These are phyloP conservation scores for Naegleria lovaniensis DNA, from an alignment of 208 protist species.

Conservation along the genomic window DNA sequence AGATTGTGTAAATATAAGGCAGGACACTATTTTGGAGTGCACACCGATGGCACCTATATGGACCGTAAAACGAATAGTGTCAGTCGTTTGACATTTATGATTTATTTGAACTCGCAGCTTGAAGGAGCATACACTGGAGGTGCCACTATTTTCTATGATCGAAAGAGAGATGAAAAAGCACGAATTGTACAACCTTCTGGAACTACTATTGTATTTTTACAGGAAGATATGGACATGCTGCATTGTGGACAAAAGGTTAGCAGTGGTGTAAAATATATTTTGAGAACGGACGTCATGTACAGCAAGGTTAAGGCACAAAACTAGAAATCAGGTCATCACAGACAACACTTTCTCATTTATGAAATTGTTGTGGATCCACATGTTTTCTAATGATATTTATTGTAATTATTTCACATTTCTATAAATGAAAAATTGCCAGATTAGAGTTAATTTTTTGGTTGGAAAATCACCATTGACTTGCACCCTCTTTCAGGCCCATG, in stretches of 20 bases:
- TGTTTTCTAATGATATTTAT: too few relatives aligned
- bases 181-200: not conserved
- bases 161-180: not conserved
- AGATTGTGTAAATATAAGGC: constrained; percentile 8
- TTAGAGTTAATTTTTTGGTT: too few relatives aligned
- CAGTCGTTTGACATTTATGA: not conserved
- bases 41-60: not conserved
- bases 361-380: too few relatives aligned
- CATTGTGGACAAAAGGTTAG: not conserved
- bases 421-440: too few relatives aligned
- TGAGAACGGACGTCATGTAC: constrained; percentile 6
- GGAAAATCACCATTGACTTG: too few relatives aligned
- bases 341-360: too few relatives aligned
- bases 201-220: not conserved
- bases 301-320: too few relatives aligned
- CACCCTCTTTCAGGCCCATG: too few relatives aligned
- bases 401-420: too few relatives aligned
- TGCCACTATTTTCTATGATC: not conserved
- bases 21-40: constrained; percentile 13
- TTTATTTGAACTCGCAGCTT: not conserved
- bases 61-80: not conserved
- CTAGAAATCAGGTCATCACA: too few relatives aligned
- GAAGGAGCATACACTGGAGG: not conserved
- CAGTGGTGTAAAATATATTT: not conserved
- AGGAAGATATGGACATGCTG: constrained; percentile 10